A percentile compares a stretch with the other conserved stretches of the same genome.
Conservation (phyloP, 768 basidiomycete species). For the Leucosporidium creatinivorum region DNA sequence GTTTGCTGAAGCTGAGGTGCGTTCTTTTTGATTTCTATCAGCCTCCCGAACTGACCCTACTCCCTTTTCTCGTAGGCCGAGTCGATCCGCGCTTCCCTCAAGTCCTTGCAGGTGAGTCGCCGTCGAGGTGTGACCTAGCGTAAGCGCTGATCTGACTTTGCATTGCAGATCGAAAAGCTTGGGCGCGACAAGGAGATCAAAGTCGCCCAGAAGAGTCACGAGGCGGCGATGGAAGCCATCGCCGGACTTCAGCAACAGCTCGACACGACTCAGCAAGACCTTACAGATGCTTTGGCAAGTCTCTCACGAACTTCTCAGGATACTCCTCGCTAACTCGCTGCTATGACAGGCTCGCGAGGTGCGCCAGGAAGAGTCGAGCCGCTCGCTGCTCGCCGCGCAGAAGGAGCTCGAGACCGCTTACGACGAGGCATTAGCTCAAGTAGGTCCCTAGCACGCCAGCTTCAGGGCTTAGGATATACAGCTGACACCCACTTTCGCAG, state of each 20-base stretch:
- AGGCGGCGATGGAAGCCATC: not conserved
- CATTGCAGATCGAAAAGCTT: not conserved
- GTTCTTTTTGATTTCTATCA: too few relatives aligned
- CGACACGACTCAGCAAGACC: not conserved
- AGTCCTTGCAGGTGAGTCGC: not conserved
- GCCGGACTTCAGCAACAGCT: not conserved
- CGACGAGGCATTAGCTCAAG: not conserved
- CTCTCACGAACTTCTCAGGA: too few relatives aligned
- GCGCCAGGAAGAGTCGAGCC: not conserved
- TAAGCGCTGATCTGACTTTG: not conserved
- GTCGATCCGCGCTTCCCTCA: not conserved
- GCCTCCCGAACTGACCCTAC: too few relatives aligned
- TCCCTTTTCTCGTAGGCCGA: too few relatives aligned
- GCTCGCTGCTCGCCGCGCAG: not conserved
- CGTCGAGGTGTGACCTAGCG: not conserved
- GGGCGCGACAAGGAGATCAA: not conserved
- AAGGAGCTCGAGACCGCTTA: not conserved
- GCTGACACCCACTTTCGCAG: too few relatives aligned
- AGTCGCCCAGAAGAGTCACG: not conserved
- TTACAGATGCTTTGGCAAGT: not conserved
- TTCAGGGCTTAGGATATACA: too few relatives aligned
- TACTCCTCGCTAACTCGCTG: too few relatives aligned
- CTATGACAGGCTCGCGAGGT: not conserved
- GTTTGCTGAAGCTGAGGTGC: not conserved
- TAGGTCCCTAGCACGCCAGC: too few relatives aligned